Base-by-base conservation (phyloP, 352 stramenopile genomes). In the Phytophthora agathidicida region DNA sequence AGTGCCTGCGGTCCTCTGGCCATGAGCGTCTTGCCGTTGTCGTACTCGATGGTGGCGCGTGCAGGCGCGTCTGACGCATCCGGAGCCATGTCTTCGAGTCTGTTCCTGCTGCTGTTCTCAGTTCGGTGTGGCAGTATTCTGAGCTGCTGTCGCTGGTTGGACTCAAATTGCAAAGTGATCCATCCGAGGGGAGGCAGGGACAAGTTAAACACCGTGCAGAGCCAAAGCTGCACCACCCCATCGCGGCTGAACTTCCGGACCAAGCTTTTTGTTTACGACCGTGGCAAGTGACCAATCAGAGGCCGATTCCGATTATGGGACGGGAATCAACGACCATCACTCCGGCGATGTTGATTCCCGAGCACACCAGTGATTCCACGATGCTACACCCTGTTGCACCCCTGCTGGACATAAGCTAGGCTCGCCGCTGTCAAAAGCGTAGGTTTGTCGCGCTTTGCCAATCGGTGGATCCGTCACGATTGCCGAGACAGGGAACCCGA, bases 21-120 rank as follows among this genome's bases (percentile, higher is more conserved):
- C 48, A 79, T 63, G 16, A 79, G 50, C 36, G 55, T 52, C 35
- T 72, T 62, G 32, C 45, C 59, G 28, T 69, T 56, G 23, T 44
- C 38, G 37, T 71, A 71, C 36, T 48, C 45, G 50, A 68, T 71
- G n/a, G 52, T 47, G 32, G 52, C 32, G 10, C n/a, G n/a, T n/a
- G n/a, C n/a, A n/a, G n/a, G n/a, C n/a, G n/a, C n/a, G n/a, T n/a
- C 17, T 4, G 42, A 17, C 24, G 42, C 42, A 16, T 37, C 20
- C 17, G 8, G 26, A 27, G 26, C n/a, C 42, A 49, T 49, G 13
- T 30, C 19, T 28, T 27, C 7, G 17, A 30, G 19, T 36, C 8
- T 35, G 32, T 17, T 30, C 28, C 10, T 19, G 22, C 33, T 36
- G 46, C 3, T 3, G 14, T 1, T 35, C 22, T 19, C 11, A 38